These are phyloP conservation scores for Streptanthus diversifolius DNA, from an alignment of 345 rosid genomes.

Conservation along the genomic window DNA sequence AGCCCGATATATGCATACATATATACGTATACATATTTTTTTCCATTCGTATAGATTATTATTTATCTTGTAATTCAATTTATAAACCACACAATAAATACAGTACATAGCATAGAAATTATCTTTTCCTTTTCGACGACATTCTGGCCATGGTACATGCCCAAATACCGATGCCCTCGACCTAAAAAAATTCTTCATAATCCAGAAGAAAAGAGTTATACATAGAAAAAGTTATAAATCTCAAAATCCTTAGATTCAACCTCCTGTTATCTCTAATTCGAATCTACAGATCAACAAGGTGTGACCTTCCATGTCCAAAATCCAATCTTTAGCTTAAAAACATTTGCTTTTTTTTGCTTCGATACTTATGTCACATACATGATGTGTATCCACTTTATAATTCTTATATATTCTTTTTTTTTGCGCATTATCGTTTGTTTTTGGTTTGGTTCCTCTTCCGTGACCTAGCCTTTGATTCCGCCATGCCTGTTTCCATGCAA, in stretches of 20 bases:
- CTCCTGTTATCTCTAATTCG: conserved; percentile 11
- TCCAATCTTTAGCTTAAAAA: conserved; percentile 18
- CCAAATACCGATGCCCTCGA: conserved; percentile 34
- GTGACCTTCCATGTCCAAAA: conserved; percentile 30
- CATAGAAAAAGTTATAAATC: not conserved
- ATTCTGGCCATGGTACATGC: conserved; percentile 37
- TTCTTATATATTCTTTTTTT: not conserved
- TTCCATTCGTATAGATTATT: not conserved
- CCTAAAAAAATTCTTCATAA: conserved; percentile 13
- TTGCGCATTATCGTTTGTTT: conserved; percentile 3
- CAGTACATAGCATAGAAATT: conserved; percentile 20
- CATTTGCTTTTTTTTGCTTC: conserved; percentile 13
- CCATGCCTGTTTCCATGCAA: conserved; percentile 39
- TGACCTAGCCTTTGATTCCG: conserved; percentile 41
- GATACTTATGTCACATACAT: conserved; percentile 27
- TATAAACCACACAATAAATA: conserved; percentile 26
- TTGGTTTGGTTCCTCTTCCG: conserved; percentile 30
- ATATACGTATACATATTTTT: not conserved
- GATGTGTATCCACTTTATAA: conserved; percentile 14
- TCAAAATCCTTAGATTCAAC: conserved; percentile 20
- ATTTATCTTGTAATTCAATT: not conserved
- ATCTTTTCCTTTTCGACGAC: conserved; percentile 17
- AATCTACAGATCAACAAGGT: conserved; percentile 24
- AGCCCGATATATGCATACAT: not conserved
- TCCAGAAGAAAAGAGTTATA: conserved; percentile 13